phyloP scores from a whole-genome alignment of 2,329 filamentous ascomycete species.

The Bipolaris victoriae region DNA sequence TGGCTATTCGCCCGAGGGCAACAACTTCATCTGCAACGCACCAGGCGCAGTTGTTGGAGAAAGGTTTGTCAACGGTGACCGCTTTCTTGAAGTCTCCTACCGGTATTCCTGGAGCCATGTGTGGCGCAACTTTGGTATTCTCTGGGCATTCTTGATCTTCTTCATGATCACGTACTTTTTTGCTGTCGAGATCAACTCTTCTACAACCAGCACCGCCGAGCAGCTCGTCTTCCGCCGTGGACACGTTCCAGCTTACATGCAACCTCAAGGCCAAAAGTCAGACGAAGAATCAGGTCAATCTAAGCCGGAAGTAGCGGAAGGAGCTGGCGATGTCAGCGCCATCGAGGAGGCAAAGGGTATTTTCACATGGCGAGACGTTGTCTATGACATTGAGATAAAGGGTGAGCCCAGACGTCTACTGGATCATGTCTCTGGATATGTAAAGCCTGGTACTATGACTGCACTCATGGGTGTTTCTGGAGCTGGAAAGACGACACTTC shows the following conservation, averaged over 20 bases:
- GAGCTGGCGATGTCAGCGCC: slow-evolving; percentile 49
- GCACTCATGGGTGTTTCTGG: slow-evolving; percentile 48
- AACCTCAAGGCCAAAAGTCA: slow-evolving; percentile 34
- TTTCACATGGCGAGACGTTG: slow-evolving; percentile 48
- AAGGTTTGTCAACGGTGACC: slow-evolving; percentile 49
- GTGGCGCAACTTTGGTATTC: slow-evolving; percentile 68
- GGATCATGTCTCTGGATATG: slow-evolving; percentile 61
- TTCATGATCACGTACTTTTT: slow-evolving; percentile 70
- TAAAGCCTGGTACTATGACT: slow-evolving; percentile 61
- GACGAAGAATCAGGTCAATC: slow-evolving; percentile 47
- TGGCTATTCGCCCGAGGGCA: slow-evolving; percentile 36
- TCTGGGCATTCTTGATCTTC: slow-evolving; percentile 67
- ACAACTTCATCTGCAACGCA: slow-evolving; percentile 47
- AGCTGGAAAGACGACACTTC: slow-evolving; percentile 48
- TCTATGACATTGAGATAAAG: slow-evolving; percentile 46
- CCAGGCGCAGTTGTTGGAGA: slow-evolving; percentile 50
- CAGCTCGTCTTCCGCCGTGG: slow-evolving; percentile 68
- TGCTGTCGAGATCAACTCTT: slow-evolving; percentile 69
- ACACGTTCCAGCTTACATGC: slow-evolving; percentile 52
- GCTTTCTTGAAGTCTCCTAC: slow-evolving; percentile 41
- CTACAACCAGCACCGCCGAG: slow-evolving; percentile 68
- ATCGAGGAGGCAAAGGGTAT: slow-evolving; percentile 51
- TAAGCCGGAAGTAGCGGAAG: slow-evolving; percentile 35
- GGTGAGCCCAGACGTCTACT: slow-evolving; percentile 59
- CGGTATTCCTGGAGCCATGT: slow-evolving; percentile 51